Percentiles rank a stretch among this genome's conserved stretches.
phyloP scores from a whole-genome alignment of 2,329 filamentous ascomycete genomes.

The Penicillium freii region DNA sequence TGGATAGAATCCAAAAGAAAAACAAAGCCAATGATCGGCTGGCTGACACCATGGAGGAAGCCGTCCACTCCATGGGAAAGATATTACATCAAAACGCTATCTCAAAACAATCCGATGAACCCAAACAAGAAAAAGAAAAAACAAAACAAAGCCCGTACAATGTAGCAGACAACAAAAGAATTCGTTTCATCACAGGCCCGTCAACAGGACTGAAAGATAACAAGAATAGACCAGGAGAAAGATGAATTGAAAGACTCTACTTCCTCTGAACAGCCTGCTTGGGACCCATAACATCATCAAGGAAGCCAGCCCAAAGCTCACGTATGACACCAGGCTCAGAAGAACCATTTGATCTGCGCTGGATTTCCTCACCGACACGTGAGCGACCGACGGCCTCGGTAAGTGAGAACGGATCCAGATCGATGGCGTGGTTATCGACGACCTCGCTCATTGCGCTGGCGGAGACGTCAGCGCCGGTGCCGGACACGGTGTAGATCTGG shows the following conservation, averaged over 20 bases:
- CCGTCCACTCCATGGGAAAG: constrained; percentile 5
- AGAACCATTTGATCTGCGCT: constrained; percentile 35
- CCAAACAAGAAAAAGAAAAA: constrained; percentile 2
- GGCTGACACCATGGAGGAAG: constrained; percentile 3
- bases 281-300: constrained; percentile 41
- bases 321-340: constrained; percentile 31
- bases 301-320: constrained; percentile 39
- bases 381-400: constrained; percentile 49
- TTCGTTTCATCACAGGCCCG: constrained; percentile 9
- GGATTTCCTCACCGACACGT: constrained; percentile 37
- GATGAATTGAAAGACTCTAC: constrained; percentile 3
- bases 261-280: constrained; percentile 27
- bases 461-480: constrained; percentile 41
- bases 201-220: constrained; percentile 11
- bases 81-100: constrained; percentile 25
- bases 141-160: constrained; percentile 1
- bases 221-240: background rate
- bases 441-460: constrained; percentile 59
- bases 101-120: constrained; percentile 3
- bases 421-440: constrained; percentile 55
- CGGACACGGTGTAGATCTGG: constrained; percentile 55
- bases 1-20: background rate
- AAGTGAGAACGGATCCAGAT: constrained; percentile 57
- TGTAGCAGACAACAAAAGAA: background rate
- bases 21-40: background rate